Evolutionary conservation across 2,329 filamentous ascomycete genomes (phyloP), one percentile per base, ranked within the genome.

Genomic region (Pseudocercospora fuligena): DNA sequence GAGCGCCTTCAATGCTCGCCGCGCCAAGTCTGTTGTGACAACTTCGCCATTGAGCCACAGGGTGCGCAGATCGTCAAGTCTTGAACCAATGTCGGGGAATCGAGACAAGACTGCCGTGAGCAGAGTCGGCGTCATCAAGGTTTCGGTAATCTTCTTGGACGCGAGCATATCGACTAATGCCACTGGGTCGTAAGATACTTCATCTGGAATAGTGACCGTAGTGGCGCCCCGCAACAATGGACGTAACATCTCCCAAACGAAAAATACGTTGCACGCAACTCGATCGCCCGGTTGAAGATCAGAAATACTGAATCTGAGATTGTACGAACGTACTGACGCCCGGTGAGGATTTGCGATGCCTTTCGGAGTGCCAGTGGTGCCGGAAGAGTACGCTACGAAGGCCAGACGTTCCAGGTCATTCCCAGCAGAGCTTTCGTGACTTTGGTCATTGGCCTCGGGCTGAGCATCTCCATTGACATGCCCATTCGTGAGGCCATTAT

Each of bases 261-360:
- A 94, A 78, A 94, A 94, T 66, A 94, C 92, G 82, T 94, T 94
- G 80, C 91, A 94, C n/a, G 92, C 92, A 11, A 94, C 91, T 6
- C 92, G 87, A 72, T 93, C 92, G 16, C 91, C 91, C 0, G 89
- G 89, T 19, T 85, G 79, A 2, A 92, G 81, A 76, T 94, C 89
- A 70, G 88, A 90, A 58, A 94, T 78, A 9, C 81, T 82, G 74
- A 94, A 94, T 77, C 92, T 83, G 69, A 92, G 78, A 72, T 92
- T 83, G 75, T 94, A 94, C 6, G 91, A 94, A 29, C 87, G 84
- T 1, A 94, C 89, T 0, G 91, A 84, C 16, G 91, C 91, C 73
- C 87, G 84, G 77, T 72, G 70, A 1, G 91, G 89, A 76, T 94
- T 94, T 62, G 90, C 90, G 75, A 94, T 94, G 63, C 91, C 91